Evolutionary conservation across 768 basidiomycete genomes (phyloP).

Genomic region (Cyclocybe aegerita): DNA sequence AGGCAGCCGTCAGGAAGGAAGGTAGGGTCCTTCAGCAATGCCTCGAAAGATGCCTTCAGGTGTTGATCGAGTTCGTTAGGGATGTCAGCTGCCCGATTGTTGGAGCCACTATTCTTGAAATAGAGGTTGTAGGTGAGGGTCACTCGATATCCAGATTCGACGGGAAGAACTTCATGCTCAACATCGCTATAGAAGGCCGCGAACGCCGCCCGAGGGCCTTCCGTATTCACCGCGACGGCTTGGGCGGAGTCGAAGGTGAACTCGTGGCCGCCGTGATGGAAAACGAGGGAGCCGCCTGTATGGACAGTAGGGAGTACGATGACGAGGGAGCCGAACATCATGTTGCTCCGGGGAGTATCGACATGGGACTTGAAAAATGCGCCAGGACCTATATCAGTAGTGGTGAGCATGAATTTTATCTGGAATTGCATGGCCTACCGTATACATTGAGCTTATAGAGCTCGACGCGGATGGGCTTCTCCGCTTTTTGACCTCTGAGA

Average conservation of each 20-base stretch:
- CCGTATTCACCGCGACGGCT: slow-evolving; percentile 16
- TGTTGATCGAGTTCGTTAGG: not conserved
- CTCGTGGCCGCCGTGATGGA: slow-evolving; percentile 32
- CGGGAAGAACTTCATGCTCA: slow-evolving; percentile 37
- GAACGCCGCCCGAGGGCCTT: slow-evolving; percentile 27
- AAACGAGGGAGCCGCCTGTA: slow-evolving; percentile 41
- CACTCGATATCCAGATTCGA: slow-evolving; percentile 36
- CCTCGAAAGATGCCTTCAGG: slow-evolving; percentile 19
- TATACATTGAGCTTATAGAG: slow-evolving; percentile 39
- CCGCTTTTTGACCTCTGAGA: slow-evolving; percentile 8
- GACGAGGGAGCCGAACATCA: slow-evolving; percentile 54
- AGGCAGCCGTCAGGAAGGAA: slow-evolving; percentile 31
- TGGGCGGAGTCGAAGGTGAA: slow-evolving; percentile 36
- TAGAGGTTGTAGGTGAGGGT: slow-evolving; percentile 44
- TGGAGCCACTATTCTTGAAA: slow-evolving; percentile 8
- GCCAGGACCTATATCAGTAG: slow-evolving; percentile 28
- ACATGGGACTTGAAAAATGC: slow-evolving; percentile 51
- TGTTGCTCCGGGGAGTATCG: slow-evolving; percentile 42
- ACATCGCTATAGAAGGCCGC: slow-evolving; percentile 39
- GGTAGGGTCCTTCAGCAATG: slow-evolving; percentile 21
- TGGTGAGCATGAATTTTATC: not conserved
- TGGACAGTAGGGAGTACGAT: slow-evolving; percentile 47
- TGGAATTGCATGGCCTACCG: slow-evolving; percentile 20
- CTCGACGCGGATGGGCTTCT: slow-evolving; percentile 21
- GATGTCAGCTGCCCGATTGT: not conserved